phyloP scores from a whole-genome alignment of 257 asterid species.

The Penstemon newberryi region DNA sequence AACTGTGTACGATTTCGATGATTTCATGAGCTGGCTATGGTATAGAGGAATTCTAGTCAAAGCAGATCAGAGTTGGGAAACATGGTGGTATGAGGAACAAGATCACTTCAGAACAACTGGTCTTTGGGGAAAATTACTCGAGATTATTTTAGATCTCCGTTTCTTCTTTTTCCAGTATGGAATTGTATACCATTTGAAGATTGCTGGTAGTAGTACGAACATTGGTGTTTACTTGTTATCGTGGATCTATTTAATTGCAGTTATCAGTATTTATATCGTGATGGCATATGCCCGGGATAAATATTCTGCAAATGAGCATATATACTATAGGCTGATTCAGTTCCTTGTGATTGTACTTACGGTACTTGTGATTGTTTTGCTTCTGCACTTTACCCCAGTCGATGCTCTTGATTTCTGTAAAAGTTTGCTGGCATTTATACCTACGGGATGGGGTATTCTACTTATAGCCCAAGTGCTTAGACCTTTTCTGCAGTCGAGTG shows the following conservation, averaged over 20 bases:
- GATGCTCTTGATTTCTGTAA: slow-evolving; percentile 52
- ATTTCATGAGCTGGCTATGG: slow-evolving; percentile 84
- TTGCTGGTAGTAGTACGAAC: slow-evolving; percentile 43
- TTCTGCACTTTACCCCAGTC: slow-evolving; percentile 52
- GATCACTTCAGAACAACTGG: slow-evolving; percentile 92
- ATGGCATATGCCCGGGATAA: slow-evolving; percentile 77
- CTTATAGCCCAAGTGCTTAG: slow-evolving; percentile 87
- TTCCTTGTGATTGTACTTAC: slow-evolving; percentile 58
- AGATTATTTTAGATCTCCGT: slow-evolving; percentile 84
- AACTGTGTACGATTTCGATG: slow-evolving; percentile 87
- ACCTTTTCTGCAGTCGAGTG: slow-evolving; percentile 75
- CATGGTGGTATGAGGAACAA: slow-evolving; percentile 97
- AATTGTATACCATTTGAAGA: slow-evolving; percentile 76
- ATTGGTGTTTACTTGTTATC: slow-evolving; percentile 84
- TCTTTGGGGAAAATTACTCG: slow-evolving; percentile 91
- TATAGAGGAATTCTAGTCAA: slow-evolving; percentile 71
- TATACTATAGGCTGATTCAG: slow-evolving; percentile 79
- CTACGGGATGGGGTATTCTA: slow-evolving; percentile 97
- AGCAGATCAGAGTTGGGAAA: slow-evolving; percentile 91
- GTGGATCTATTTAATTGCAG: slow-evolving; percentile 68
- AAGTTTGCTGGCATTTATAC: slow-evolving; percentile 85
- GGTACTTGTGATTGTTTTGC: slow-evolving; percentile 47
- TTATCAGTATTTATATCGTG: slow-evolving; percentile 54
- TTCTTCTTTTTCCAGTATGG: slow-evolving; percentile 97
- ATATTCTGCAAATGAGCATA: slow-evolving; percentile 69